Evolutionary conservation across 441 rosid genomes (phyloP), one percentile per base, ranked within the genome.

Genomic region (Adansonia gregorii): DNA sequence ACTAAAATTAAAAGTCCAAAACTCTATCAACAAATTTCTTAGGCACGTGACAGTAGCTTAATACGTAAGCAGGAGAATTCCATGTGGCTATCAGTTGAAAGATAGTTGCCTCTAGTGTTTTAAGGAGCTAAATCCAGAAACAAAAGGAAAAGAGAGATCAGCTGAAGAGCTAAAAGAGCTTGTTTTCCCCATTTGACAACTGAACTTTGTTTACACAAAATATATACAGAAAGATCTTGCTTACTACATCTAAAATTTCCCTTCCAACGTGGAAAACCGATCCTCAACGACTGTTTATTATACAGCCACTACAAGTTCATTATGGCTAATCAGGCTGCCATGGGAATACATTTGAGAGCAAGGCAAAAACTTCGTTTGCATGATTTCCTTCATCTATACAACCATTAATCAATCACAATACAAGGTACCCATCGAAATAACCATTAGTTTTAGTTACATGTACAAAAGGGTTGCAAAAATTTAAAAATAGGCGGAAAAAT

Each of bases 381-480:
- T 54, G 43, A 11, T 41, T 71, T 27, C 48, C 73, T 17, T 49
- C 70, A 17, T 66, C 27, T 41, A 17, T 66, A 14, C 71, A 41
- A 67, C 4, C 7, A 43, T 14, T 45, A 43, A 45, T 67, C 51
- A 19, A 6, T 9, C 41, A 63, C 6, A 27, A 43, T 43, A 43
- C 8, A 43, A 43, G 9, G 6, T 2, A 63, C 70, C 54, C 41
- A 24, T 48, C 24, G 7, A 51, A 9, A 46, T 60, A 60, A 60
- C 14, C 15, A 7, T 0, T 27, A 27, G 31, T 15, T 61, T 1
- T 19, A 64, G 63, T 22, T 45, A 10, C 15, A 24, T 61, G 24
- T 66, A 72, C 70, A 73, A 20, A 3, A 56, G 19, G 27, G 68
- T n/a, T 51, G 6, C 51, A 69, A 75, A 48, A 22, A 49, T 24